Evolutionary conservation across 192 early-diverging fungal genomes (phyloP), one percentile per base, ranked within the genome.

Genomic region (Funneliformis mosseae): DNA sequence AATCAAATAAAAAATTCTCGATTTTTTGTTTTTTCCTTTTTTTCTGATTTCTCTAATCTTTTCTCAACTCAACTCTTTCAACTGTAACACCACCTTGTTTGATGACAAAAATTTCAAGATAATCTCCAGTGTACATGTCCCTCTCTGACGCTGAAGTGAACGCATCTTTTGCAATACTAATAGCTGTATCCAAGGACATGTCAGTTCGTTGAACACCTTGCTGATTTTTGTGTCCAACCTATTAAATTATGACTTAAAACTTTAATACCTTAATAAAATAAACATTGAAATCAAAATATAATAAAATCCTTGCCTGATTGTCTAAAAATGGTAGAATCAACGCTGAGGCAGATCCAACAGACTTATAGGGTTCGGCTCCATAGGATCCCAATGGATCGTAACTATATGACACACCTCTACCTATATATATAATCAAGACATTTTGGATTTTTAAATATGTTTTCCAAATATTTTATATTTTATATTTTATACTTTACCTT

Each of bases 91-190:
- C 95, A 14, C 89, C 90, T 81, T 84, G 90, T 61, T 89, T 94
- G 74, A 99, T 92, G 43, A 95, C 88, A 87, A 94, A 97, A 80
- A 99, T 93, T 79, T 99, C 95, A 12, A 98, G 87, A 83, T 88
- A 92, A 86, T 99, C 98, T 80, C 98, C 98, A 25, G 98, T 99
- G 85, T 98, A 93, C 70, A 99, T 99, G 84, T 99, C 97, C 75
- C 98, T 95, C 89, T 99, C 98, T 3, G 98, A 94, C 21, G 97
- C 97, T 39, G 93, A 92, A 5, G 94, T 96, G 83, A 99, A 99
- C 10, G 97, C 94, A 82, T 99, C 98, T 83, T 97, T 98, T 46
- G 93, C 91, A 69, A 99, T 90, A 50, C 91, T 85, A 33, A 93
- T 68, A 8, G 93, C 96, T 78, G 89, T 77, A 0, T 94, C 93